Base-by-base conservation (phyloP, 1,284 basidiomycete genomes). In the Ceratobasidium sp. region DNA sequence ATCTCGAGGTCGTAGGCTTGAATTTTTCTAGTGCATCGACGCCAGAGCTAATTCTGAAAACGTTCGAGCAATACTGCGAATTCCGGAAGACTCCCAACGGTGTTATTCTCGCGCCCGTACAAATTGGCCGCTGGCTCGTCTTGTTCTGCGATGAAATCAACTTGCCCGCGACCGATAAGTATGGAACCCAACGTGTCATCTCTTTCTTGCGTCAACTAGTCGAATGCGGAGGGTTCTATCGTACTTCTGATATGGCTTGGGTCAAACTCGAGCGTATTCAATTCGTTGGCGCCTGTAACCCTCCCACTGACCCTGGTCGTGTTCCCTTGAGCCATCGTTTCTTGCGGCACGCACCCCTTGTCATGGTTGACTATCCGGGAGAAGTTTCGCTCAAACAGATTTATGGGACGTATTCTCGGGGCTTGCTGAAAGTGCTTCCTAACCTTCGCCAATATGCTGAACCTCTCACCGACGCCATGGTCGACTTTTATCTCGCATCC, bases 101-200 rank as follows among this genome's bases (percentile, higher is more conserved):
- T 20, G 94, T 98, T 54, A 91, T 99, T 54, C 91, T 99, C 73
- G 93, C 97, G 1, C 98, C 98, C 7, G 87, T 93, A 0, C 97
- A 99, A 84, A 97, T 99, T 79, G 97, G 98, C 14, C 92, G 96
- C 57, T 99, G 98, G 97, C 89, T 99, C 70, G 97, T 99, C 46
- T 93, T 99, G 20, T 99, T 99, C 88, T 99, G 98, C 85, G 98
- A 99, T 85, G 98, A 99, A 85, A 99, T 99, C 88, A 99, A 99
- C 83, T 87, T 99, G 23, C 98, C 98, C 0, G 96, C 98, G 3
- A 90, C 93, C 3, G 98, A 99, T 88, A 98, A 97, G 86, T 99
- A 99, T 82, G 98, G 98, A 12, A 99, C 98, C 3, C 98, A 99
- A 84, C 90, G 96, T 27, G 98, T 99, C 81, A 99, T 99, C 82